Conservation (phyloP, 179 eudicot genomes). For the Amaranthus tricolor region DNA sequence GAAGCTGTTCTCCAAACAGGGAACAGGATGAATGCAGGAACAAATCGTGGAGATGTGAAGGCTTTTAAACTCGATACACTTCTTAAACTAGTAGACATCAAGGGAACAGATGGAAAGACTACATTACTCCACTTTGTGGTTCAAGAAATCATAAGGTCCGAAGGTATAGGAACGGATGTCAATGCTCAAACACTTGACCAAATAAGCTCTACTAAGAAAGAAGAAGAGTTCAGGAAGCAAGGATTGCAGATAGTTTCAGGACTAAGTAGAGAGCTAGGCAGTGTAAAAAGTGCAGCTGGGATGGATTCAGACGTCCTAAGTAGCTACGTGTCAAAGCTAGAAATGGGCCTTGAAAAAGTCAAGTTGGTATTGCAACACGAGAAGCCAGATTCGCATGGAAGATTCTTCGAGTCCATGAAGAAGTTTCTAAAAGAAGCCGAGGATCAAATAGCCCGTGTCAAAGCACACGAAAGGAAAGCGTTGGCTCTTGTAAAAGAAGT, state of each 20-base stretch:
- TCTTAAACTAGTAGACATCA: constrained; percentile 76
- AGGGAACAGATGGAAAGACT: constrained; percentile 94
- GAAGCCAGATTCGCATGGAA: constrained; percentile 51
- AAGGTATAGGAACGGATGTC: constrained; percentile 50
- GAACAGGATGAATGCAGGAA: constrained; percentile 95
- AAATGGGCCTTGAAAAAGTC: constrained; percentile 70
- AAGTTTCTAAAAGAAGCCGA: constrained; percentile 57
- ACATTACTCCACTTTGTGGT: constrained; percentile 97
- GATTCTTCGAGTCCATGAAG: constrained; percentile 72
- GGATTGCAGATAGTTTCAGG: constrained; percentile 79
- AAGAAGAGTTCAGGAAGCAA: constrained; percentile 66
- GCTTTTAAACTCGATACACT: constrained; percentile 91
- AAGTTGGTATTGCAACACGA: constrained; percentile 49
- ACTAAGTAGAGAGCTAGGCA: constrained; percentile 73
- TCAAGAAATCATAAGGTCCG: constrained; percentile 87
- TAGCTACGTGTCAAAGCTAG: constrained; percentile 76
- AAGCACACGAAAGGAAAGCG: constrained; percentile 68
- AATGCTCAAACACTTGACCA: constrained; percentile 26
- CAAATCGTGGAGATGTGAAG: constrained; percentile 87
- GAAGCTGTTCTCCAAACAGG: constrained; percentile 97
- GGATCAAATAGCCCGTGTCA: constrained; percentile 51
- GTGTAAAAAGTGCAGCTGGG: constrained; percentile 78
- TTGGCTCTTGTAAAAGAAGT: constrained; percentile 65
- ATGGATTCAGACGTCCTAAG: constrained; percentile 88
- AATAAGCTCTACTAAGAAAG: constrained; percentile 40